Conservation (phyloP, 768 basidiomycete genomes). For the Tulasnella calospora region DNA sequence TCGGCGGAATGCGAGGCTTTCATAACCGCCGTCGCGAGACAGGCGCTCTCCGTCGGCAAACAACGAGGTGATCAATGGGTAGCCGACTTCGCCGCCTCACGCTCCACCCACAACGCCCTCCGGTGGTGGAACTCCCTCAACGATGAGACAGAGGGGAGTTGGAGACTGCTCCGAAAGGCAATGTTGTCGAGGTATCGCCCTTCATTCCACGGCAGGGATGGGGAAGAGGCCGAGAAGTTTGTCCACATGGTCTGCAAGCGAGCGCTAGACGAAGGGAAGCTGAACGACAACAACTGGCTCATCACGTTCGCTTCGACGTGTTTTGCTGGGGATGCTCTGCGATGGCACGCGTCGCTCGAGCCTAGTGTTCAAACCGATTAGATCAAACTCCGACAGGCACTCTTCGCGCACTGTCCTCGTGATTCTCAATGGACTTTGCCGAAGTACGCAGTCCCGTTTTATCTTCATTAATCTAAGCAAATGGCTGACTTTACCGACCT, state of each 20-base stretch:
- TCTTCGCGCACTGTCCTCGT: not conserved
- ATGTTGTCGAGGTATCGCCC: not conserved
- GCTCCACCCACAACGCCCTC: not conserved
- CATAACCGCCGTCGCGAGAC: not conserved
- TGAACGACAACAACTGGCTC: not conserved
- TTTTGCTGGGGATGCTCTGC: not conserved
- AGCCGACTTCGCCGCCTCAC: not conserved
- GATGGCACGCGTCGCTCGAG: not conserved
- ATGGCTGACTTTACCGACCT: not conserved
- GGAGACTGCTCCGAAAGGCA: not conserved
- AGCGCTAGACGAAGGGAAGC: not conserved
- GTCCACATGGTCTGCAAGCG: not conserved
- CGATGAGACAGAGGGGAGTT: not conserved
- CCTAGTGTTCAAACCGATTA: not conserved
- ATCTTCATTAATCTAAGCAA: not conserved
- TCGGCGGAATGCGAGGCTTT: not conserved
- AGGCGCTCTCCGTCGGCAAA: conserved; percentile 10
- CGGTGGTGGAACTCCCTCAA: not conserved
- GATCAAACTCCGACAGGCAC: not conserved
- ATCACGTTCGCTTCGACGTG: not conserved
- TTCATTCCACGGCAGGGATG: not conserved
- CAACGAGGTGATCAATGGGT: not conserved
- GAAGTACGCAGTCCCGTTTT: not conserved
- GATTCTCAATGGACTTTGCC: not conserved
- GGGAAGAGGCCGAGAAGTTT: not conserved